Evolutionary conservation across 2,329 filamentous ascomycete genomes (phyloP).

Genomic region (Sphaceloma murrayae): DNA sequence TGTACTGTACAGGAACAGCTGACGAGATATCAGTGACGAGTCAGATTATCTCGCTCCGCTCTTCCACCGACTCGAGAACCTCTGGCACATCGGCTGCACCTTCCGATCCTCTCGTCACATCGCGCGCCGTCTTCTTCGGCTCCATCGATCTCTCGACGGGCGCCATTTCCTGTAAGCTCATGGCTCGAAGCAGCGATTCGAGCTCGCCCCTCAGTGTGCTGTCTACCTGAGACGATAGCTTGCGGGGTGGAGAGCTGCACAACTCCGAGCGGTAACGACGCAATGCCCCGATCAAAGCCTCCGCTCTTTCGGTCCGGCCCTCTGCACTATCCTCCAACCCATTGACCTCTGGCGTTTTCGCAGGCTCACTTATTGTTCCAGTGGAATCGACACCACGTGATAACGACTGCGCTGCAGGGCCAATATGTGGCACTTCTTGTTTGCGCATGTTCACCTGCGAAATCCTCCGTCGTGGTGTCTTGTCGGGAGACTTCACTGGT

Average conservation of each 20-base stretch:
- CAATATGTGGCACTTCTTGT: not conserved
- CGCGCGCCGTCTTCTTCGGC: not conserved
- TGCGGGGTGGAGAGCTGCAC: constrained; percentile 9
- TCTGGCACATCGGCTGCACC: not conserved
- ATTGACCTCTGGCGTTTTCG: constrained; percentile 9
- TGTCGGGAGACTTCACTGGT: constrained; percentile 18
- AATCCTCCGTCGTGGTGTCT: not conserved
- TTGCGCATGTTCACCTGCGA: constrained; percentile 5
- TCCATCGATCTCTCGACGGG: constrained; percentile 1
- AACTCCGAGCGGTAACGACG: constrained; percentile 9
- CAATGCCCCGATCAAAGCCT: constrained; percentile 10
- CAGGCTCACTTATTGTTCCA: not conserved
- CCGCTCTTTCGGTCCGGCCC: constrained; percentile 2
- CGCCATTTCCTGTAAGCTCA: constrained; percentile 12
- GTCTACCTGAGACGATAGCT: constrained; percentile 10
- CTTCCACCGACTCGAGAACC: constrained; percentile 11
- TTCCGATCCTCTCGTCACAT: constrained; percentile 11
- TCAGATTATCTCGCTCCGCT: constrained; percentile 12
- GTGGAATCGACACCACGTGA: not conserved
- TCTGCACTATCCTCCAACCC: not conserved
- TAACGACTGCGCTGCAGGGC: not conserved
- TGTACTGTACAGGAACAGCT: too few species aligned
- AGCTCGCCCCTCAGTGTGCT: constrained; percentile 13
- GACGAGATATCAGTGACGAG: constrained; percentile 2
- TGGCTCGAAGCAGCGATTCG: constrained; percentile 11